Evolutionary conservation across 2,329 filamentous ascomycete genomes (phyloP).

Genomic region (Cercospora brassicicola): DNA sequence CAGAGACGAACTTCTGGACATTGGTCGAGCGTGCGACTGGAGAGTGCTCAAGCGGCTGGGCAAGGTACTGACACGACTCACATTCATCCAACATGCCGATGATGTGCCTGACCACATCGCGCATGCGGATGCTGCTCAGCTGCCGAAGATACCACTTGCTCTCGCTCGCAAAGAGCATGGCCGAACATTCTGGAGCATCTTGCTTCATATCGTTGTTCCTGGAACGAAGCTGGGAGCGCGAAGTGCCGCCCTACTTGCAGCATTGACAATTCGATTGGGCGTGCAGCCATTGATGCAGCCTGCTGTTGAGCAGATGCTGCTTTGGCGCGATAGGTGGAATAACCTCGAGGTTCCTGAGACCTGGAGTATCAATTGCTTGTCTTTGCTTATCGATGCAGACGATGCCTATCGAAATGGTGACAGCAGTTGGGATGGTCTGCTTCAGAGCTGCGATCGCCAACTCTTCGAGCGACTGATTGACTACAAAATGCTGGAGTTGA

Average conservation of each 20-base stretch:
- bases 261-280: conserved; percentile 18
- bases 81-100: conserved; percentile 14
- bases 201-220: conserved; percentile 23
- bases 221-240: conserved; percentile 18
- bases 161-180: conserved; percentile 13
- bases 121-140: conserved; percentile 2
- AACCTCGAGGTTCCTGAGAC: conserved; percentile 21
- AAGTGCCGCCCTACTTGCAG: conserved; percentile 15
- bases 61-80: conserved; percentile 18
- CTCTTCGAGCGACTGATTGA: conserved; percentile 21
- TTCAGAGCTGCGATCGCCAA: conserved; percentile 4
- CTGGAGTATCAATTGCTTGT: conserved; percentile 20
- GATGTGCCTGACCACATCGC: conserved; percentile 17
- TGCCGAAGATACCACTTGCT: conserved; percentile 17
- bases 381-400: conserved; percentile 21
- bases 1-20: conserved; percentile 20
- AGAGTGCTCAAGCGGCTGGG: conserved; percentile 16
- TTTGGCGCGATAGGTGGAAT: conserved; percentile 19
- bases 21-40: conserved; percentile 19
- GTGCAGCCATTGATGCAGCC: conserved; percentile 14
- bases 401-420: conserved; percentile 4
- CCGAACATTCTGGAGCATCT: conserved; percentile 18
- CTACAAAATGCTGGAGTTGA: conserved; percentile 22
- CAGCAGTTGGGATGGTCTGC: background rate
- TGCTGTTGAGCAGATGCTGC: conserved; percentile 13